Base-by-base conservation (phyloP, 192 early-diverging fungal genomes). In the Coemansia sp. region DNA sequence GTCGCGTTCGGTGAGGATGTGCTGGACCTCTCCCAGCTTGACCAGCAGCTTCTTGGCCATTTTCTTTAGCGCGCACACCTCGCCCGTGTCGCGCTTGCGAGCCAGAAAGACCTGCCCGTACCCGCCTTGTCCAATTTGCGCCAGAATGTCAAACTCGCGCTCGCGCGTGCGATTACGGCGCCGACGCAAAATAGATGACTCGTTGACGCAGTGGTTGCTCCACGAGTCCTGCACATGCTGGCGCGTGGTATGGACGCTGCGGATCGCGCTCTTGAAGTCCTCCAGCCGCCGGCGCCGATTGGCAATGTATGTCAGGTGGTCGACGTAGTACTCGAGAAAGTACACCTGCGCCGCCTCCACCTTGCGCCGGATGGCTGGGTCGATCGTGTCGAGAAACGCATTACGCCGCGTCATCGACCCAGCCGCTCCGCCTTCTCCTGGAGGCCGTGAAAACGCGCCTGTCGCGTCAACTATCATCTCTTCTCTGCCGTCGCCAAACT, bases 291-390 rank as follows among this genome's bases (percentile, higher is more conserved):
- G 59, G 30, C 86, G 78, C 10, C 93, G 85, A 34, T 89, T 76
- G 68, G 89, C 87, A 29, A 94, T 82, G 65, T 93, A 95, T 27
- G 84, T 86, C 18, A 94, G 74, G 15, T 94, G 85, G 67, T 91
- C 89, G 64, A 90, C 88, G 71, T 95, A 95, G 75, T 93, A 87
- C 70, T 94, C 93, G 34, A 92, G 78, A 71, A 95, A 93, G 66
- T 90, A 86, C 69, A 84, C 75, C 59, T 78, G 73, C 3, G 84
- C 76, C 7, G 78, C 81, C 59, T 85, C 81, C 8, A 80, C 70
- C 32, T 71, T 71, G 50, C 84, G 81, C 27, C 77, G 80, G 24
- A 70, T 59, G 15, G 76, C 72, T 10, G 77, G 80, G 71, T 85
- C 78, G 32, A 83, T 67, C 16, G 80, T 74, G 53, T 59, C 74